phyloP scores from a whole-genome alignment of 768 basidiomycete species.

The Phanerochaete carnosa region DNA sequence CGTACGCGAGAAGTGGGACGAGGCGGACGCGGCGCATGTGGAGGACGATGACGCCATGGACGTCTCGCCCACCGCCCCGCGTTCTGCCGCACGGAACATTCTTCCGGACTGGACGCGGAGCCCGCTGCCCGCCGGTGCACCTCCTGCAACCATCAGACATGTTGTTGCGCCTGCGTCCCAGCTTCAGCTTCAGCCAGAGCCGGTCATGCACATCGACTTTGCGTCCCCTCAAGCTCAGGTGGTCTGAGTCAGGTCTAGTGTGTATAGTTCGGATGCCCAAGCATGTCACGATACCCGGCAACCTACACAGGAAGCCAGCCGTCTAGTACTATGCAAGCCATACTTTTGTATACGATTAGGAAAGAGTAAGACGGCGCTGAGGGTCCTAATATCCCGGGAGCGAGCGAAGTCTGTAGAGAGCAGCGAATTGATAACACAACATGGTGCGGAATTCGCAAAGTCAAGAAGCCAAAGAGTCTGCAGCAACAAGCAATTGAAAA shows the following conservation, averaged over 20 bases:
- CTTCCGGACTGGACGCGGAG: slow-evolving; percentile 83
- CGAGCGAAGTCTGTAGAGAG: not conserved
- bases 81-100: slow-evolving; percentile 36
- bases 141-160: slow-evolving; percentile 37
- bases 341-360: not conserved
- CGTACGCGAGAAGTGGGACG: slow-evolving; percentile 83
- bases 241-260: not conserved
- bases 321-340: not conserved
- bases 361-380: not conserved
- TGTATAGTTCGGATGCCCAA: too few species aligned
- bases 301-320: not conserved
- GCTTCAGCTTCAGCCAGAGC: not conserved
- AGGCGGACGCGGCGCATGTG: slow-evolving; percentile 43
- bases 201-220: not conserved
- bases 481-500: slow-evolving; percentile 3
- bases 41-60: slow-evolving; percentile 36
- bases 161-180: slow-evolving; percentile 7
- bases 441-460: not conserved
- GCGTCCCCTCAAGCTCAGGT: slow-evolving; percentile 18
- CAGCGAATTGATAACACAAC: not conserved
- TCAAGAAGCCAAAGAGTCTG: not conserved
- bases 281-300: too few species aligned
- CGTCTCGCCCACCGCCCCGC: slow-evolving; percentile 19
- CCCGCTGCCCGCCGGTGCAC: slow-evolving; percentile 61
- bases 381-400: not conserved